Evolutionary conservation across 148 eudicot species (phyloP).

Genomic region (Heliamphora exappendiculata): DNA sequence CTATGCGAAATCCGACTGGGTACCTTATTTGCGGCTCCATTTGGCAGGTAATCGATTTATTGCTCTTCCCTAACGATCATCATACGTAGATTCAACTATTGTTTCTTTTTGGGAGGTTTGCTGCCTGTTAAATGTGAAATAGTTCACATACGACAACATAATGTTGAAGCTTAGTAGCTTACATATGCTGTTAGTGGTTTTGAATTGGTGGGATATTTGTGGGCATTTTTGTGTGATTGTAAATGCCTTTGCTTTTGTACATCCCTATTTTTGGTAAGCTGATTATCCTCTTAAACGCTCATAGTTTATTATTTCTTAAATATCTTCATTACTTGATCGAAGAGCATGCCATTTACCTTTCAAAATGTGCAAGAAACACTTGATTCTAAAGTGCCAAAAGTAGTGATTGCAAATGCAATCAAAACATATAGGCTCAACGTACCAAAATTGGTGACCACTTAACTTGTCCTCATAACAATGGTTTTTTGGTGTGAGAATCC

Average conservation of each 20-base stretch:
- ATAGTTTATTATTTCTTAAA: not conserved
- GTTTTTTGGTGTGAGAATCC: slow-evolving; percentile 1
- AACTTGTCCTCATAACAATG: not conserved
- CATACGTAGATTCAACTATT: not conserved
- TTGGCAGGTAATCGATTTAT: too few relatives aligned
- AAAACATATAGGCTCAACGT: not conserved
- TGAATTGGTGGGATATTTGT: slow-evolving; percentile 1
- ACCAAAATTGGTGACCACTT: not conserved
- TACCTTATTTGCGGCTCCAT: too few relatives aligned
- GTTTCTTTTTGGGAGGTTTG: not conserved
- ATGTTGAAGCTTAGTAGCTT: not conserved
- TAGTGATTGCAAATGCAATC: not conserved
- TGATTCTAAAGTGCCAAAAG: not conserved
- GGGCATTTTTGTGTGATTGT: not conserved
- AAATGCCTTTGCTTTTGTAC: not conserved
- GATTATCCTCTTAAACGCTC: not conserved
- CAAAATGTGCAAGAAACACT: not conserved
- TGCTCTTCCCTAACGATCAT: not conserved
- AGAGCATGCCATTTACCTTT: not conserved
- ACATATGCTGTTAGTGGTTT: not conserved
- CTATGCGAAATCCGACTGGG: too few relatives aligned
- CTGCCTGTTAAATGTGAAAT: not conserved
- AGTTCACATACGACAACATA: not conserved
- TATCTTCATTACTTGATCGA: not conserved
- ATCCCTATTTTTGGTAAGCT: not conserved